Percentiles rank a stretch among this genome's conserved stretches.
Conservation (phyloP, 2,329 filamentous ascomycete species). For the Westerdykella ornata region DNA sequence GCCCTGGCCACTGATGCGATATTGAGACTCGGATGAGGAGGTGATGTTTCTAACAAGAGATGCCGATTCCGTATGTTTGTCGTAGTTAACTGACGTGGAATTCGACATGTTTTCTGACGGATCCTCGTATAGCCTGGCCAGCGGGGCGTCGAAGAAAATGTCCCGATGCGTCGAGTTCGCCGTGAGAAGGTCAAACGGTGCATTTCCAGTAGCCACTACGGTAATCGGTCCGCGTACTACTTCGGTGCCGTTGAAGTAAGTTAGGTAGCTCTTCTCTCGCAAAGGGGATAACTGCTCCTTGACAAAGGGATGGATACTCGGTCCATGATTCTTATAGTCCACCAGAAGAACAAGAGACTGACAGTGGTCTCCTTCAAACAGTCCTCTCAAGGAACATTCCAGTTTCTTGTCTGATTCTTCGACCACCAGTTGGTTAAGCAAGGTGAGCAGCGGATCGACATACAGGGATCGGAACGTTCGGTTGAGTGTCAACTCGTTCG, state of each 20-base stretch:
- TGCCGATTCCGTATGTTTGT: too few relatives aligned
- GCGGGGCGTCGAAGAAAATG: conserved; percentile 52
- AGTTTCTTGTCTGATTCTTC: conserved; percentile 15
- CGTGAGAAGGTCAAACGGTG: conserved; percentile 44
- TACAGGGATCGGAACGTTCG: conserved; percentile 49
- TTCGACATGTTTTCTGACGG: conserved; percentile 6
- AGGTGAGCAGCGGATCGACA: conserved; percentile 45
- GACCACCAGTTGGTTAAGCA: conserved; percentile 42
- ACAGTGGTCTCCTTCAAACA: conserved; percentile 46
- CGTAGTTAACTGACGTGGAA: background rate
- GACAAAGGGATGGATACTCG: conserved; percentile 33
- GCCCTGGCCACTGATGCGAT: conserved; percentile 39
- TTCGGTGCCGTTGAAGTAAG: conserved; percentile 45
- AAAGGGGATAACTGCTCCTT: conserved; percentile 42
- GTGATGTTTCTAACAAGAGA: too few relatives aligned
- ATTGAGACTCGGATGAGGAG: background rate
- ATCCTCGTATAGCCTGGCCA: conserved; percentile 33
- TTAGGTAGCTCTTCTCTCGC: conserved; percentile 46
- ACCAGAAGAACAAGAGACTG: conserved; percentile 49
- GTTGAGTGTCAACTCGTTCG: conserved; percentile 40
- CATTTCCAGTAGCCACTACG: conserved; percentile 49
- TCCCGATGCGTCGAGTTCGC: conserved; percentile 46
- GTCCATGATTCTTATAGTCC: conserved; percentile 44
- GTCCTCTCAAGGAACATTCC: conserved; percentile 32
- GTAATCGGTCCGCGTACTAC: conserved; percentile 43